Percentiles rank a stretch among this genome's conserved stretches.
Evolutionary conservation across 495 filamentous ascomycete species (phyloP).

Genomic region (Umbilicaria muhlenbergii): DNA sequence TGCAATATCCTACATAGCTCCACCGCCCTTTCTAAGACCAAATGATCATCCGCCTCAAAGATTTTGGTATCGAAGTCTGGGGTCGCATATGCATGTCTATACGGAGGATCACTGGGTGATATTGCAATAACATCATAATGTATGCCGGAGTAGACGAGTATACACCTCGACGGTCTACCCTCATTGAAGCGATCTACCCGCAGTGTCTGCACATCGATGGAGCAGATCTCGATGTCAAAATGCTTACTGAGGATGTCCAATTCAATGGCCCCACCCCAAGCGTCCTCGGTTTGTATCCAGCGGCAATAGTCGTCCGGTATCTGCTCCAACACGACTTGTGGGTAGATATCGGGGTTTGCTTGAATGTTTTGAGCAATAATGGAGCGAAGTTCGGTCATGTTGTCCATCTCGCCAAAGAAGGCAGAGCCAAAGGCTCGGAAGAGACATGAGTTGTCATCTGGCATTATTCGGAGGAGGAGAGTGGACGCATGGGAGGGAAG

Average conservation of each 20-base stretch:
- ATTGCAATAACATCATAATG: conserved; percentile 91
- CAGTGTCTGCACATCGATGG: conserved; percentile 59
- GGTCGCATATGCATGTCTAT: conserved; percentile 37
- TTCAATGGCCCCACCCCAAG: conserved; percentile 91
- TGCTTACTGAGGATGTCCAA: conserved; percentile 70
- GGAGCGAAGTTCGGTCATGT: conserved; percentile 64
- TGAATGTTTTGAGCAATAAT: conserved; percentile 71
- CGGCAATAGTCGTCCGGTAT: conserved; percentile 58
- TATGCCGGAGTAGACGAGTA: conserved; percentile 85
- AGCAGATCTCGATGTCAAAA: conserved; percentile 76
- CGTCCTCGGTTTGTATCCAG: conserved; percentile 67
- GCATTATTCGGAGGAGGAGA: conserved; percentile 82
- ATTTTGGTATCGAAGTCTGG: conserved; percentile 64
- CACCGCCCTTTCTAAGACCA: conserved; percentile 50
- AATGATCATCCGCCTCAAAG: conserved; percentile 54
- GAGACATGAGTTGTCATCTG: conserved; percentile 90
- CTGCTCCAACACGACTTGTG: conserved; percentile 59
- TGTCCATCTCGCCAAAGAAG: conserved; percentile 53
- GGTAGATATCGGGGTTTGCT: conserved; percentile 52
- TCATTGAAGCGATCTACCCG: conserved; percentile 72
- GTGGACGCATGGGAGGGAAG: conserved; percentile 45
- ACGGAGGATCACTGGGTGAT: conserved; percentile 43
- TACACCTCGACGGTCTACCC: conserved; percentile 48
- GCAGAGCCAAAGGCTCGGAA: conserved; percentile 79
- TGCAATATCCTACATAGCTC: conserved; percentile 59